These are phyloP conservation scores for Blastomyces gilchristii DNA, from an alignment of 2,329 filamentous ascomycete species.

Conservation along the genomic window DNA sequence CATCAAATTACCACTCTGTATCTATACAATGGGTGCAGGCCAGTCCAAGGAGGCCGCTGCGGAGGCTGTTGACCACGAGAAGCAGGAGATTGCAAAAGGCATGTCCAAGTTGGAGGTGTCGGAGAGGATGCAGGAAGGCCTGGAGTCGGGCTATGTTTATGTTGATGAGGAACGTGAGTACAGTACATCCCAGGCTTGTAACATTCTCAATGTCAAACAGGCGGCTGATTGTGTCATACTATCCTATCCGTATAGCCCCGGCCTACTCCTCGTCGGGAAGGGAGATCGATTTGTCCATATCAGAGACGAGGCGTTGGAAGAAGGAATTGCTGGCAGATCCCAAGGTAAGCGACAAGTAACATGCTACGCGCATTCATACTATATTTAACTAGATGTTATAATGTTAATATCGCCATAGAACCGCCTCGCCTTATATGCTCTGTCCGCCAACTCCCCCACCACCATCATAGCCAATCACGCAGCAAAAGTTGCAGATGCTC, in stretches of 20 bases:
- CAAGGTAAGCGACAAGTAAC: constrained; percentile 17
- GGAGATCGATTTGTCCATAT: constrained; percentile 15
- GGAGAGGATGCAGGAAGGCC: background rate
- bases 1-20: background rate
- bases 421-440: constrained; percentile 64
- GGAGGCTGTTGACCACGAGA: background rate
- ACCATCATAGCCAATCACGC: constrained; percentile 55
- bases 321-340: constrained; percentile 21
- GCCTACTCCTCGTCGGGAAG: constrained; percentile 15
- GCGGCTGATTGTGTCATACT: background rate
- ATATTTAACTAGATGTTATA: background rate
- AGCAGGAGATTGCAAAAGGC: constrained; percentile 6
- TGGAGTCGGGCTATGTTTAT: constrained; percentile 6
- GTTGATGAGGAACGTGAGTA: constrained; percentile 14
- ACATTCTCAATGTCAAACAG: background rate
- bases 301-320: constrained; percentile 21
- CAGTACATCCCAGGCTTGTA: background rate
- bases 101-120: constrained; percentile 3
- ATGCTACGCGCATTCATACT: background rate
- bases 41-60: constrained; percentile 8
- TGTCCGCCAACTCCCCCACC: constrained; percentile 57
- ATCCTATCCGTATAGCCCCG: constrained; percentile 12
- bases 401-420: constrained; percentile 30
- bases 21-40: constrained; percentile 10
- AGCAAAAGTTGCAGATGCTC: constrained; percentile 57